A percentile compares a stretch with the other conserved stretches of the same genome.
phyloP scores from a whole-genome alignment of 2,329 filamentous ascomycete species.

The Acrocalymma vagum region DNA sequence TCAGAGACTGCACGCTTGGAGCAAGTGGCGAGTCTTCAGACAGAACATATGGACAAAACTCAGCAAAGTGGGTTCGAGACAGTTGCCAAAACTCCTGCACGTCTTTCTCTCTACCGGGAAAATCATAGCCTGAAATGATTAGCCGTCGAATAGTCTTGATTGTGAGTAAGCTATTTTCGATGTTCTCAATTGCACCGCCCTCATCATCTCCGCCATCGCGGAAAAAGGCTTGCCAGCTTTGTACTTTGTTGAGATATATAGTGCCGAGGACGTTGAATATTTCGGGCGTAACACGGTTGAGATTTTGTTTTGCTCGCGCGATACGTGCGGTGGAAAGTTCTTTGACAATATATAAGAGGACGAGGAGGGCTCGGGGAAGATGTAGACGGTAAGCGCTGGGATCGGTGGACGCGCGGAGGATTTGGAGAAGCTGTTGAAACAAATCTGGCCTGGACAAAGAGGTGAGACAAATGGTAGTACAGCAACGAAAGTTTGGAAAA shows the following conservation, averaged over 20 bases:
- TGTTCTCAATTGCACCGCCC: conserved; percentile 66
- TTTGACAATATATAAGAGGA: conserved; percentile 87
- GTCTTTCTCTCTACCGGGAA: conserved; percentile 79
- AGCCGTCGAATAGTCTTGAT: conserved; percentile 84
- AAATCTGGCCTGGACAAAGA: conserved; percentile 45
- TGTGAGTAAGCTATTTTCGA: conserved; percentile 79
- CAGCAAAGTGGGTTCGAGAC: conserved; percentile 77
- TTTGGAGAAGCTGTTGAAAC: conserved; percentile 53
- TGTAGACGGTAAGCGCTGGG: conserved; percentile 68
- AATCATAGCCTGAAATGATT: conserved; percentile 81
- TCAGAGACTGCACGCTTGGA: conserved; percentile 63
- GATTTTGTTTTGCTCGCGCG: conserved; percentile 74
- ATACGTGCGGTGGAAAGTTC: conserved; percentile 85
- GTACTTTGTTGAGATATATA: conserved; percentile 79
- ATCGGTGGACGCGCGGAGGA: conserved; percentile 66
- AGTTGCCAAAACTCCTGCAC: conserved; percentile 83
- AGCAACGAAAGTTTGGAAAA: neutral
- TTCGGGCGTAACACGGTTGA: conserved; percentile 83
- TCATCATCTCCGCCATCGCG: conserved; percentile 66
- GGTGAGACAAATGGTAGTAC: conserved; percentile 18
- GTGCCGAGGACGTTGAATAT: conserved; percentile 80
- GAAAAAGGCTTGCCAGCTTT: conserved; percentile 72
- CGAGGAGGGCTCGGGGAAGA: conserved; percentile 75
- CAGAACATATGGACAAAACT: conserved; percentile 72
- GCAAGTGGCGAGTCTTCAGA: conserved; percentile 63